phyloP scores from a whole-genome alignment of 352 stramenopile species.

The Phytophthora podocarpi region DNA sequence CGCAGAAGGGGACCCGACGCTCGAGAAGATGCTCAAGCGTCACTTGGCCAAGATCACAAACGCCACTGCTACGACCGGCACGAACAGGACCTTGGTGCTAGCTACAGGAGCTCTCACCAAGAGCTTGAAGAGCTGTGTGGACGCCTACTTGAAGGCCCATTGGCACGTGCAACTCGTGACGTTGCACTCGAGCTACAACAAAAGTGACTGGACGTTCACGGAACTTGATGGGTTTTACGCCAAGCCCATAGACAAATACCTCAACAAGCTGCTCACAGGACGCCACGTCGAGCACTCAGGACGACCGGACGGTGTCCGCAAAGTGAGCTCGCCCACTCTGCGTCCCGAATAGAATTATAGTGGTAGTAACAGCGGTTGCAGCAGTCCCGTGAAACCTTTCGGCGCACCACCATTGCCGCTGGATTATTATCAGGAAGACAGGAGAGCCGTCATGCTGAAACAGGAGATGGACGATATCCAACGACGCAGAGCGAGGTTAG shows the following conservation, averaged over 20 bases:
- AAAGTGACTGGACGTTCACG: constrained; percentile 11
- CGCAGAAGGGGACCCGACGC: constrained; percentile 36
- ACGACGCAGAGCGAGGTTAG: constrained; percentile 17
- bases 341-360: not conserved
- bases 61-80: too few relatives aligned
- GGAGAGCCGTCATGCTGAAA: constrained; percentile 19
- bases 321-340: constrained; percentile 15
- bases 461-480: constrained; percentile 21
- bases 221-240: constrained; percentile 9
- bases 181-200: constrained; percentile 13
- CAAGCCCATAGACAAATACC: constrained; percentile 22
- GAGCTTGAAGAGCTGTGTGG: constrained; percentile 14
- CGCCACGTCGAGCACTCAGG: too few relatives aligned
- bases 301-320: constrained; percentile 10
- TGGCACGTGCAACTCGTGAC: constrained; percentile 33
- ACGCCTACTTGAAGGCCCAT: constrained; percentile 24
- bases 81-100: constrained; percentile 22
- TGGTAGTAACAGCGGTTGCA: constrained; percentile 5
- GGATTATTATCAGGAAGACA: constrained; percentile 21
- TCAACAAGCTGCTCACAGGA: constrained; percentile 25
- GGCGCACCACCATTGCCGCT: not conserved
- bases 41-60: constrained; percentile 7
- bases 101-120: constrained; percentile 19
- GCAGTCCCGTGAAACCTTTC: constrained; percentile 13
- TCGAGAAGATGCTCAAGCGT: constrained; percentile 34